Base-by-base conservation (phyloP, 305 asterid genomes). In the Striga hermonthica region DNA sequence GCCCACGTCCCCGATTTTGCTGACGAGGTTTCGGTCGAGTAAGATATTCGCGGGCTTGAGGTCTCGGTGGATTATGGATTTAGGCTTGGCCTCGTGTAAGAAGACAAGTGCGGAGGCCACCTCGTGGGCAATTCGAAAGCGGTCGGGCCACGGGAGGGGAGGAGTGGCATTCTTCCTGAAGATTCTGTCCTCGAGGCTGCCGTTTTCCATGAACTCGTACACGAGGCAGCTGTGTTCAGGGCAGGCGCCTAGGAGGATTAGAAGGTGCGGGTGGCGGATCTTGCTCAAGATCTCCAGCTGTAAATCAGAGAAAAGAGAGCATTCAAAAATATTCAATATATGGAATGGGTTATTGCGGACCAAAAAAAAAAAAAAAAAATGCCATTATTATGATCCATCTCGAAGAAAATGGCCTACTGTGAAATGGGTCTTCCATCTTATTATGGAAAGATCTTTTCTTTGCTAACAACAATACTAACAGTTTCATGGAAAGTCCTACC, bases 1-100 rank as follows among this genome's bases (percentile, higher is more conserved):
- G 53, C 98, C 97, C 35, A 89, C 91, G 41, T 89, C 97, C 12
- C 97, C 95, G 6, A 92, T 89, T 79, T 89, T 92, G 59, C 98
- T 89, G 37, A 92, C 87, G 2, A 79, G 35, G 53, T 92, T 89
- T 36, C 72, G 88, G 59, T 86, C 97, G 34, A 92, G 97, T 71
- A 92, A 75, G 71, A 92, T 87, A 84, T 92, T 92, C 60, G 86
- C 95, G 8, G 97, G 98, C 79, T 92, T 92, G 54, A 92, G 79
- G 72, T 89, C 98, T 10, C 98, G 98, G 28, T 92, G 98, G 35
- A 92, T 73, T 62, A 92, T 86, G 10, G 85, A 74, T 62, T 82
- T 71, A 5, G 98, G 90, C 79, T 77, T 87, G 40, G 95, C 64
- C 40, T 76, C 79, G 76, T 92, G 98, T 40, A 89, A 93, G 78